These are phyloP conservation scores for Saccharomyces hybrid DNA, from an alignment of 1,139 yeast genomes.

Conservation along the genomic window DNA sequence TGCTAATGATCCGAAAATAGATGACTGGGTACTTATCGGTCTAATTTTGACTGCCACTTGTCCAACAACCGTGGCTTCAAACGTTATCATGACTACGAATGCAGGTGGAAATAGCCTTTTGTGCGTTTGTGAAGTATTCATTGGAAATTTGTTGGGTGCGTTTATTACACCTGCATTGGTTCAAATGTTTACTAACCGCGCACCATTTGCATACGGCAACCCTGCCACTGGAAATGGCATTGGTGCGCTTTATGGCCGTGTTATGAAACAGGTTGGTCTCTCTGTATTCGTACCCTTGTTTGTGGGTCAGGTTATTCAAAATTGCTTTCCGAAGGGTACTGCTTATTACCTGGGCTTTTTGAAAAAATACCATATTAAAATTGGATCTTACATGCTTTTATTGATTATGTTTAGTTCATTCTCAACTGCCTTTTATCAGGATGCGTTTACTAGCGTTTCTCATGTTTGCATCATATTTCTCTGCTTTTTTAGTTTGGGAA, in stretches of 20 bases:
- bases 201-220: constrained; percentile 71
- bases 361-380: constrained; percentile 55
- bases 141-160: constrained; percentile 79
- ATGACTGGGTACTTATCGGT: constrained; percentile 71
- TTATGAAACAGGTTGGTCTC: constrained; percentile 79
- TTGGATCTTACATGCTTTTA: constrained; percentile 71
- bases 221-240: constrained; percentile 57
- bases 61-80: constrained; percentile 86
- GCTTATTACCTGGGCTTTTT: constrained; percentile 44
- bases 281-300: constrained; percentile 77
- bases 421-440: constrained; percentile 77
- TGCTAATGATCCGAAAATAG: constrained; percentile 50
- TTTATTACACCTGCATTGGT: constrained; percentile 78
- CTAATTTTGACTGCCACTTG: constrained; percentile 74
- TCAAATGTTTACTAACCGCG: constrained; percentile 52
- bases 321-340: constrained; percentile 55
- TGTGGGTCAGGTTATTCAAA: constrained; percentile 80
- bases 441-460: constrained; percentile 67
- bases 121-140: constrained; percentile 74
- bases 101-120: constrained; percentile 76
- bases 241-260: constrained; percentile 54
- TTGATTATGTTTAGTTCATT: constrained; percentile 79
- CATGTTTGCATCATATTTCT: constrained; percentile 62
- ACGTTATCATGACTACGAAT: constrained; percentile 82
- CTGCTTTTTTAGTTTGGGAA: constrained; percentile 73